Conservation (phyloP, 306 rosid species). For the Mucuna pruriens region DNA sequence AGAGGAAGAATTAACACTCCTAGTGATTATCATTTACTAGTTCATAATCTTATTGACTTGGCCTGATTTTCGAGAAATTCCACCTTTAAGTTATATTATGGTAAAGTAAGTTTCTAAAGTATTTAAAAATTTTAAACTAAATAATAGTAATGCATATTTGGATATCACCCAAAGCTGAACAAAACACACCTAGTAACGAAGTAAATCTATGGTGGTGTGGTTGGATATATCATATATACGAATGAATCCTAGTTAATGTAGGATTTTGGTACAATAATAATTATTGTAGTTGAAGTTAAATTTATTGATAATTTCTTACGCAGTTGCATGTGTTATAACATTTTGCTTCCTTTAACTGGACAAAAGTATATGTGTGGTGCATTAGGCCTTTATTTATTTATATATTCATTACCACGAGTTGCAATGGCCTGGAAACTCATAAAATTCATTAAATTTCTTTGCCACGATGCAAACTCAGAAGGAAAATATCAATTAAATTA, state of each 20-base stretch:
- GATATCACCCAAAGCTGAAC: no score
- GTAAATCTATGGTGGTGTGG: not conserved
- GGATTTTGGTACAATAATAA: not conserved
- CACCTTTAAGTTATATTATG: not conserved
- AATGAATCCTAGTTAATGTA: not conserved
- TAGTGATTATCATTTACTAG: not conserved
- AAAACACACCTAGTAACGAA: not conserved
- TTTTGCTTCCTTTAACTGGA: not conserved
- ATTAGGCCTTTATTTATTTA: no score
- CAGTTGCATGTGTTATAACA: not conserved
- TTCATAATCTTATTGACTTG: not conserved
- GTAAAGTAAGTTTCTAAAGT: not conserved
- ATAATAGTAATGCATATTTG: no score
- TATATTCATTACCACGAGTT: no score
- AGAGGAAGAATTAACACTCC: not conserved
- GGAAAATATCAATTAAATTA: no score
- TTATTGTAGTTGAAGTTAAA: not conserved
- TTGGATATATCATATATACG: not conserved
- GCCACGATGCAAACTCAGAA: no score
- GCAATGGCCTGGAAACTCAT: no score
- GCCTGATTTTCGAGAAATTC: not conserved
- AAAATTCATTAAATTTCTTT: no score
- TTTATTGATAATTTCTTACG: not conserved
- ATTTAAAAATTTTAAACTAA: not conserved
- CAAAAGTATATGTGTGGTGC: not conserved